Base-by-base conservation (phyloP, 257 asterid genomes). In the Apocynum venetum region DNA sequence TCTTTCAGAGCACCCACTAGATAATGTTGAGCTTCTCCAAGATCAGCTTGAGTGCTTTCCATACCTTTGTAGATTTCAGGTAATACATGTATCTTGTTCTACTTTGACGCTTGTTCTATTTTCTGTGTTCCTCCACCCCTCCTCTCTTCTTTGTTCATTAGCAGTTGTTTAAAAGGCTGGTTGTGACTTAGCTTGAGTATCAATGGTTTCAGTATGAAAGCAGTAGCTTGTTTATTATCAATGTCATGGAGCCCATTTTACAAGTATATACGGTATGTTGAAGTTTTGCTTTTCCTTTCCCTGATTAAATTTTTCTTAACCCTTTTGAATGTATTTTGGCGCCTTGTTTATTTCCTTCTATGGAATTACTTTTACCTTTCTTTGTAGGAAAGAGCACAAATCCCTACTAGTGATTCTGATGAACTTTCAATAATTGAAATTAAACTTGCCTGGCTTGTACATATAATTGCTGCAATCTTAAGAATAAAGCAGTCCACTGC, bases 21-120 rank as follows among this genome's bases (percentile, higher is more conserved):
- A 96, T 83, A 96, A 91, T 82, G 97, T 89, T 76, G 99, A 96
- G 84, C 96, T 96, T 88, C 99, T 96, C 77, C 98, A 96, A 82
- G 99, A 93, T 83, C 98, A 96, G 85, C 92, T 96, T 14, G 99
- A 96, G 84, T 90, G 92, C 84, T 94, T 93, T 89, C 99, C 99
- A 51, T 35, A 84, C 63, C 98, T 96, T 76, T 93, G 98, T 84
- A 86, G 97, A 89, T 96, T 96, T 89, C 92, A 96, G 98, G 99
- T 96, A 74, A 51, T 68, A 66, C 65, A 61, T 73, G 57, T 67
- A 49, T 44, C 47, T 38, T 25, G 3, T n/a, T 61, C 76, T 38
- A 31, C 36, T 36, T 73, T 49, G 14, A 36, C 6, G 47, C 25
- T 36, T 14, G 43, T 41, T 9, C 19, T n/a, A 41, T 52, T n/a